phyloP scores from a whole-genome alignment of 805 yeast genomes.

The Millerago galiae region DNA sequence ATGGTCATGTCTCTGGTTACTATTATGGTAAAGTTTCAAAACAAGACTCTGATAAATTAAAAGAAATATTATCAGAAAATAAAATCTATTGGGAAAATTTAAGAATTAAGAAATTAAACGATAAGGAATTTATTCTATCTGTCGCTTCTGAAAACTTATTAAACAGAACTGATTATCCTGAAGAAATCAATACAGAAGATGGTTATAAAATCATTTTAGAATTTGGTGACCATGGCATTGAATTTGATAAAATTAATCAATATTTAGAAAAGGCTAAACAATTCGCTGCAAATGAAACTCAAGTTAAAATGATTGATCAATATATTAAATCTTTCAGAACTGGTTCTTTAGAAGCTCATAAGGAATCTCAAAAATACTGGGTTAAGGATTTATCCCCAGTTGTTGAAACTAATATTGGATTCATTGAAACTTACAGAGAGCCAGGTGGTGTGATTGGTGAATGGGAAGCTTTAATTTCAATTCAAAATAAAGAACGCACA shows the following conservation, averaged over 20 bases:
- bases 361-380: constrained; percentile 80
- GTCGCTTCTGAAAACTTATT: constrained; percentile 59
- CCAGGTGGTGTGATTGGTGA: constrained; percentile 91
- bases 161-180: constrained; percentile 52
- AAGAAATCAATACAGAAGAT: constrained; percentile 29
- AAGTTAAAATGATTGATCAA: constrained; percentile 54
- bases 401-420: constrained; percentile 79
- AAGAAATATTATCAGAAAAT: constrained; percentile 53
- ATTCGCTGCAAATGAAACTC: constrained; percentile 68
- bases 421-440: constrained; percentile 89
- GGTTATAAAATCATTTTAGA: constrained; percentile 42
- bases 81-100: constrained; percentile 77
- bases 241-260: constrained; percentile 53
- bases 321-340: constrained; percentile 68
- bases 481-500: constrained; percentile 84
- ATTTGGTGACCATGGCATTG: constrained; percentile 74
- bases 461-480: constrained; percentile 88
- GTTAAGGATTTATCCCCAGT: constrained; percentile 79
- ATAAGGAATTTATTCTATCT: constrained; percentile 45
- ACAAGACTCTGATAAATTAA: constrained; percentile 59
- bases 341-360: constrained; percentile 82
- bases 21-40: constrained; percentile 53
- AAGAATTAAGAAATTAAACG: constrained; percentile 53
- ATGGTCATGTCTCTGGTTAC: constrained; percentile 71
- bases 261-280: constrained; percentile 51